Percentiles rank a stretch among this genome's conserved stretches.
phyloP scores from a whole-genome alignment of 108 stramenopile genomes.

The Cyclotella baltica region DNA sequence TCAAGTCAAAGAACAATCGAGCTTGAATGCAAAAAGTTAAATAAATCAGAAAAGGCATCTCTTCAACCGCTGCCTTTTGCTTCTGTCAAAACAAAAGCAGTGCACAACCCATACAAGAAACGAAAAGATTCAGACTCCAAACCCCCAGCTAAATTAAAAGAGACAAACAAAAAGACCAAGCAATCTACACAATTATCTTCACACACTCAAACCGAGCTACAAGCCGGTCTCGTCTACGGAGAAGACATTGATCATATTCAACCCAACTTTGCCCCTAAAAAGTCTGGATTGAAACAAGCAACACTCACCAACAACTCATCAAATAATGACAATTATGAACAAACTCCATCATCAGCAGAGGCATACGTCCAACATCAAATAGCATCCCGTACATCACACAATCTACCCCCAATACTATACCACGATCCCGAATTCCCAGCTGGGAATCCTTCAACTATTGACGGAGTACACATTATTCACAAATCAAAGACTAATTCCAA shows the following conservation, averaged over 20 bases:
- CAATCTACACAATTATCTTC: not conserved
- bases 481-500: constrained; percentile 18
- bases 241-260: constrained; percentile 52
- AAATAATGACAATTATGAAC: constrained; percentile 17
- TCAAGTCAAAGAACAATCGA: not conserved
- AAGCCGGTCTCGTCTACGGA: constrained; percentile 57
- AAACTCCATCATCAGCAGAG: constrained; percentile 26
- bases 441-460: constrained; percentile 47
- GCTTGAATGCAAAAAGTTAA: no score
- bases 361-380: constrained; percentile 49
- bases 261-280: not conserved
- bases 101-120: constrained; percentile 42
- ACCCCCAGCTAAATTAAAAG: not conserved
- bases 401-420: constrained; percentile 53
- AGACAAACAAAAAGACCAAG: constrained; percentile 3
- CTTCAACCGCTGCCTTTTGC: not conserved
- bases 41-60: no score
- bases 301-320: constrained; percentile 3
- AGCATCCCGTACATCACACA: constrained; percentile 33
- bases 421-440: constrained; percentile 56
- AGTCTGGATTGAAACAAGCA: constrained; percentile 7
- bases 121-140: constrained; percentile 6
- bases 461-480: constrained; percentile 35
- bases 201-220: constrained; percentile 30
- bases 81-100: not conserved